Evolutionary conservation across 2,329 filamentous ascomycete species (phyloP).

Genomic region (Ceratocystis huliohia): DNA sequence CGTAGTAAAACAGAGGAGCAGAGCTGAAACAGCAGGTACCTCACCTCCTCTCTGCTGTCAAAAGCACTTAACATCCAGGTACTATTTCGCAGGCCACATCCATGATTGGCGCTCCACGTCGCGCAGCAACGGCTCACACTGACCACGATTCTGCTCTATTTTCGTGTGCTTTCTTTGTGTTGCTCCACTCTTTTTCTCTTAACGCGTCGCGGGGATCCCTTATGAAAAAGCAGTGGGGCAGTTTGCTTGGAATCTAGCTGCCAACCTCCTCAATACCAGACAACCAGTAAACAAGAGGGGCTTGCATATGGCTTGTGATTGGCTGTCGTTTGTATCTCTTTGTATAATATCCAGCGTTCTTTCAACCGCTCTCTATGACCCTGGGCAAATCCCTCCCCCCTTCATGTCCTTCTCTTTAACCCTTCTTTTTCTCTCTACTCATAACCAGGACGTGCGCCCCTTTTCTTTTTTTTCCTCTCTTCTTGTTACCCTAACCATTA

Average conservation of each 20-base stretch:
- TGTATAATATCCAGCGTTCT: neutral
- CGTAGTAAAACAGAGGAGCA: neutral
- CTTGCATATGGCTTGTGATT: constrained; percentile 19
- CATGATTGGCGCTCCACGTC: constrained; percentile 11
- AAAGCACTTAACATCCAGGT: neutral
- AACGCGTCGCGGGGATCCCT: neutral
- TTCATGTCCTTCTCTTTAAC: constrained; percentile 15
- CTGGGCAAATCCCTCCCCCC: neutral
- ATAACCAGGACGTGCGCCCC: constrained; percentile 15
- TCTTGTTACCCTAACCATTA: constrained; percentile 12
- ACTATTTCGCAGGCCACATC: neutral
- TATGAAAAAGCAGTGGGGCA: neutral
- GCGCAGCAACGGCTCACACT: constrained; percentile 14
- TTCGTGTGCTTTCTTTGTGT: constrained; percentile 7
- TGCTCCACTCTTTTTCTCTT: neutral
- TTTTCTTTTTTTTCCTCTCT: constrained; percentile 7
- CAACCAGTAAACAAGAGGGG: constrained; percentile 16
- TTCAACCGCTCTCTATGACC: neutral
- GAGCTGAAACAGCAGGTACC: neutral
- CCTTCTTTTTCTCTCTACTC: constrained; percentile 16
- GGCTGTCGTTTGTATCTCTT: constrained; percentile 14
- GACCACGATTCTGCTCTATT: neutral
- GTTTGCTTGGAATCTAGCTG: neutral
- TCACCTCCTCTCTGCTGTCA: neutral
- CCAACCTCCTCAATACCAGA: constrained; percentile 18